These are phyloP conservation scores for grape (Vitis vinifera) DNA, from an alignment of 164 flowering plant species.

Conservation along the genomic window DNA sequence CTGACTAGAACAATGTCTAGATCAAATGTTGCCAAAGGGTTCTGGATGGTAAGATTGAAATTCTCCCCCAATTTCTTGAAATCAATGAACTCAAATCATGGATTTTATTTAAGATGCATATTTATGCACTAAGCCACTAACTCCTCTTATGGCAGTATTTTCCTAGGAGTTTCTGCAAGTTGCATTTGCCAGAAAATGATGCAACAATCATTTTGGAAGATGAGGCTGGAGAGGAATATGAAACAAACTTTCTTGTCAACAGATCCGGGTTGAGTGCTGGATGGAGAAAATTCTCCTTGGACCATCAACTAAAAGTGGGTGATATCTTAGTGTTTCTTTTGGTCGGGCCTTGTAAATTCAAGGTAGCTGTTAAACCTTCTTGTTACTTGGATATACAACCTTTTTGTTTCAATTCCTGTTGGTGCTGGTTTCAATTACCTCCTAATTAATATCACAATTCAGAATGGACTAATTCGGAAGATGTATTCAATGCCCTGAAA, in stretches of 20 bases:
- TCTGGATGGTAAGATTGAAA: conserved; percentile 37
- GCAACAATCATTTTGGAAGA: conserved; percentile 24
- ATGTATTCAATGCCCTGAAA: too few species aligned
- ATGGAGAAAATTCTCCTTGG: conserved; percentile 47
- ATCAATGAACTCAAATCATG: too few species aligned
- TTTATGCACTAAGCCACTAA: too few species aligned
- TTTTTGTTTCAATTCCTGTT: not conserved
- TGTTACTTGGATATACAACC: not conserved
- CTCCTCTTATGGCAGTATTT: conserved; percentile 23
- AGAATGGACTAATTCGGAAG: too few species aligned
- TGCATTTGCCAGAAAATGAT: conserved; percentile 35
- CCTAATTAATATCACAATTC: too few species aligned
- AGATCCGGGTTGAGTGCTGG: conserved; percentile 50
- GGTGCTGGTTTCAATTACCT: too few species aligned
- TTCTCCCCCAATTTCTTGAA: conserved; percentile 7
- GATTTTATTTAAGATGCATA: too few species aligned
- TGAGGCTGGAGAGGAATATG: conserved; percentile 28
- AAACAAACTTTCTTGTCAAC: conserved; percentile 27
- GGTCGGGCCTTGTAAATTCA: conserved; percentile 31
- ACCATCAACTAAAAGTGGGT: conserved; percentile 32
- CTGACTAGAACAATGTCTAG: conserved; percentile 34
- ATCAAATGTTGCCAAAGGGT: conserved; percentile 39
- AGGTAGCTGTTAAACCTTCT: conserved; percentile 26
- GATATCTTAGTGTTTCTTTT: conserved; percentile 46
- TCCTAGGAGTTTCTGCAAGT: conserved; percentile 27